Percentiles rank a stretch among this genome's conserved stretches.
phyloP scores from a whole-genome alignment of 2,329 filamentous ascomycete genomes.

The Sphaerulina musiva region DNA sequence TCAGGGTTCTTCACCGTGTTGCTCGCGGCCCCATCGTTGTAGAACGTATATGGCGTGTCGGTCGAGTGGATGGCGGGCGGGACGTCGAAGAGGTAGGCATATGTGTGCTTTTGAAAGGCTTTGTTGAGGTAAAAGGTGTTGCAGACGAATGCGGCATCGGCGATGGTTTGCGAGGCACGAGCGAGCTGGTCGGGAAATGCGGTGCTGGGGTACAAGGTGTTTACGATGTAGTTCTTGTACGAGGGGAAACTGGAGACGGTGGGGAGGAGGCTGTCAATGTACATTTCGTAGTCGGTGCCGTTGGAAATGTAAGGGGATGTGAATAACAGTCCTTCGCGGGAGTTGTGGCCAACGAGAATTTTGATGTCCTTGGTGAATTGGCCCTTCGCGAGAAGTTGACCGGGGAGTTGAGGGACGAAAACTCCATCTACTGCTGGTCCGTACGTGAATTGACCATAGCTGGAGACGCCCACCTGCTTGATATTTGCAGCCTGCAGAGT shows the following conservation, averaged over 20 bases:
- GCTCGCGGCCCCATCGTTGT: constrained; percentile 31
- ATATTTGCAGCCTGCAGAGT: constrained; percentile 40
- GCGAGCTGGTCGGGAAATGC: constrained; percentile 43
- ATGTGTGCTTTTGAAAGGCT: constrained; percentile 44
- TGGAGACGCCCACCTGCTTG: constrained; percentile 36
- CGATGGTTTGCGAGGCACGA: constrained; percentile 38
- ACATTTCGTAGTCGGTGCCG: constrained; percentile 34
- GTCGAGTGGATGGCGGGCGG: constrained; percentile 49
- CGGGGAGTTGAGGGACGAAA: constrained; percentile 46
- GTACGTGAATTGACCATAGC: constrained; percentile 42
- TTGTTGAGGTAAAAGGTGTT: constrained; percentile 47
- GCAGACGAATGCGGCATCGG: constrained; percentile 46
- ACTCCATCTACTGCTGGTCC: constrained; percentile 45
- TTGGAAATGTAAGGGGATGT: constrained; percentile 36
- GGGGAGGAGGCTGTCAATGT: constrained; percentile 29
- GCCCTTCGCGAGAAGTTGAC: constrained; percentile 40
- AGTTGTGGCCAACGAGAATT: constrained; percentile 43
- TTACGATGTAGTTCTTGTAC: constrained; percentile 38
- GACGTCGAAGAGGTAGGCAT: constrained; percentile 49
- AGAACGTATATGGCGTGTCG: constrained; percentile 51
- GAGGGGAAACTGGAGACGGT: constrained; percentile 21
- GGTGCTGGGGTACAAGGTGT: constrained; percentile 44
- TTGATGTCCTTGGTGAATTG: constrained; percentile 41
- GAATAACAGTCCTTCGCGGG: constrained; percentile 42
- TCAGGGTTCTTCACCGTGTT: constrained; percentile 4